Conservation (phyloP, 2,329 filamentous ascomycete genomes). For the Apiospora malaysiana region DNA sequence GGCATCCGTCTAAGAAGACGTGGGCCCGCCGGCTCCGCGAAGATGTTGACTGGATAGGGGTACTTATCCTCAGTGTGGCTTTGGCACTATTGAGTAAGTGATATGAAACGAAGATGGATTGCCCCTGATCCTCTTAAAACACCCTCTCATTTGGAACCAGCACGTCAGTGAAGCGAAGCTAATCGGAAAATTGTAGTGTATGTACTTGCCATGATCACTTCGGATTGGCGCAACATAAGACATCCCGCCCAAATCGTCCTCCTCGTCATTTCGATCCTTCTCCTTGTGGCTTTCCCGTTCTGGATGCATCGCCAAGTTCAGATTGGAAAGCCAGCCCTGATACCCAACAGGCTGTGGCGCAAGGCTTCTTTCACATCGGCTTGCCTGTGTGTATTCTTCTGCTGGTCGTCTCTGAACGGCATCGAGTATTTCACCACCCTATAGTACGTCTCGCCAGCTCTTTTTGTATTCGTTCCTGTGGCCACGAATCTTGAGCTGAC, state of each 20-base stretch:
- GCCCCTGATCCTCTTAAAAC: too few species aligned
- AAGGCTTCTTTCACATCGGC: conserved; percentile 57
- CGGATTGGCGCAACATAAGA: conserved; percentile 42
- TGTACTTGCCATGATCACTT: conserved; percentile 53
- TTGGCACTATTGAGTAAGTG: conserved; percentile 12
- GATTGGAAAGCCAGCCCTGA: conserved; percentile 47
- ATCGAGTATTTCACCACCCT: conserved; percentile 50
- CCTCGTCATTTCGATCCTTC: conserved; percentile 45
- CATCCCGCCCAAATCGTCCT: conserved; percentile 46
- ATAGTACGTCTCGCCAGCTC: conserved; percentile 39
- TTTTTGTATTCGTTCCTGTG: too few species aligned
- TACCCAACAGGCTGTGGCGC: conserved; percentile 64
- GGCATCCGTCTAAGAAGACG: conserved; percentile 31
- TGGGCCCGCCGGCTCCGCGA: conserved; percentile 37
- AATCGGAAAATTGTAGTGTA: conserved; percentile 43
- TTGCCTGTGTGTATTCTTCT: conserved; percentile 52
- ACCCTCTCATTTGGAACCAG: background rate
- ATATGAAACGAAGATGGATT: background rate
- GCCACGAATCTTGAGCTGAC: background rate
- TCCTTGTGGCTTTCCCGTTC: conserved; percentile 51
- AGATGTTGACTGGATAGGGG: conserved; percentile 59
- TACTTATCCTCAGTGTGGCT: background rate
- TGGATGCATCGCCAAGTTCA: conserved; percentile 42
- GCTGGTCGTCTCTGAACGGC: conserved; percentile 49
- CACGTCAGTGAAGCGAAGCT: background rate